These are phyloP conservation scores for Mortierella sp. DNA, from an alignment of 371 early-diverging fungal genomes.

Conservation along the genomic window DNA sequence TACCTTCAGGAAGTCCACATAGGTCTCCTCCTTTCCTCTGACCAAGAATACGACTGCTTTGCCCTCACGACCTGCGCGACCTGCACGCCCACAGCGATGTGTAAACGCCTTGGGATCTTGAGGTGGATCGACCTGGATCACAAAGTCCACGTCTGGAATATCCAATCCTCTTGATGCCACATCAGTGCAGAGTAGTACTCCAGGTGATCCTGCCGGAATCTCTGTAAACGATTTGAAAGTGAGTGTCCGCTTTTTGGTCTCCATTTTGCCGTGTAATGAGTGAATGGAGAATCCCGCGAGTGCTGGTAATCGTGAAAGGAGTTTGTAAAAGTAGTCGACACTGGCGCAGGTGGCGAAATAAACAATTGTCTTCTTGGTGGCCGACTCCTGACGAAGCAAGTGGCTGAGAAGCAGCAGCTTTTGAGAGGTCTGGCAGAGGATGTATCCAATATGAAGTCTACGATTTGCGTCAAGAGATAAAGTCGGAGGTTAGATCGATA, in stretches of 20 bases:
- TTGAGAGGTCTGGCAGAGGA: conserved; percentile 80
- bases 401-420: conserved; percentile 84
- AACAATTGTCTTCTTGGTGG: conserved; percentile 87
- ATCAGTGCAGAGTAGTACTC: conserved; percentile 95
- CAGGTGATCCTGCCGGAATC: conserved; percentile 69
- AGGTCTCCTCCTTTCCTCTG: conserved; percentile 87
- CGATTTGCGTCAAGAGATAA: neutral
- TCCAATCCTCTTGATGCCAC: conserved; percentile 98
- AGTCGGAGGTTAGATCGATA: neutral
- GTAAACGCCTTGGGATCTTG: conserved; percentile 96
- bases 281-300: conserved; percentile 69
- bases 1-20: conserved; percentile 84
- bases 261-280: conserved; percentile 95
- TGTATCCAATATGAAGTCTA: conserved; percentile 79
- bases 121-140: conserved; percentile 97
- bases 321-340: conserved; percentile 93
- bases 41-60: conserved; percentile 86
- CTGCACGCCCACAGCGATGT: conserved; percentile 99
- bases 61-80: conserved; percentile 91
- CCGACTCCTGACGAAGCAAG: conserved; percentile 61
- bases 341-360: conserved; percentile 95
- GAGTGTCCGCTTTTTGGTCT: conserved; percentile 81
- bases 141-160: conserved; percentile 95
- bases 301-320: conserved; percentile 57
- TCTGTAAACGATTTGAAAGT: conserved; percentile 72